These are phyloP conservation scores for Aspergillus glaucus DNA, from an alignment of 2,329 filamentous ascomycete species.

Conservation along the genomic window DNA sequence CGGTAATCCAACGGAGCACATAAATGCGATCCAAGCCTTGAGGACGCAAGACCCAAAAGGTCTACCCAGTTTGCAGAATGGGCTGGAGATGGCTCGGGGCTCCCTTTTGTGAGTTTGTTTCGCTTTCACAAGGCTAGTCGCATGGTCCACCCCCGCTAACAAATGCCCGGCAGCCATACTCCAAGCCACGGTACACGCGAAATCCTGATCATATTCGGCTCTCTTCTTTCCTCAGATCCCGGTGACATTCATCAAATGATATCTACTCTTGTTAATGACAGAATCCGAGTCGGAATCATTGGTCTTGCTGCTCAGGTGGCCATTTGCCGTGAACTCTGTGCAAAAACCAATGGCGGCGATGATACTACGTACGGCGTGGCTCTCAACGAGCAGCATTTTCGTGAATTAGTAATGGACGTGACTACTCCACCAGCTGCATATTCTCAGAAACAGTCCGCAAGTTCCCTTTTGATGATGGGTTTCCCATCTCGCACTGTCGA, in stretches of 20 bases:
- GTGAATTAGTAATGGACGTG: conserved; percentile 77
- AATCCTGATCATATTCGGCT: conserved; percentile 85
- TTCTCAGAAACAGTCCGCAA: conserved; percentile 46
- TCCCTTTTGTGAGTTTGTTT: conserved; percentile 63
- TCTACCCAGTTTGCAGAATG: conserved; percentile 82
- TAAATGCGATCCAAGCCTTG: conserved; percentile 65
- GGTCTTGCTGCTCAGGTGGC: conserved; percentile 87
- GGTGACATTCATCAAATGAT: conserved; percentile 94
- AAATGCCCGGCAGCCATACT: conserved; percentile 57
- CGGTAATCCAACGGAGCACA: conserved; percentile 84
- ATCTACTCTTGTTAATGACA: conserved; percentile 67
- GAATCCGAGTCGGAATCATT: conserved; percentile 81
- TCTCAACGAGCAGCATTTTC: conserved; percentile 79
- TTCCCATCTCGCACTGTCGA: conserved; percentile 84
- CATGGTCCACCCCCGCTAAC: neutral
- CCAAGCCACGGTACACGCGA: conserved; percentile 91
- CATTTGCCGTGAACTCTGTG: conserved; percentile 83
- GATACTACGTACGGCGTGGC: conserved; percentile 68
- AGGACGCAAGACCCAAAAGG: conserved; percentile 64
- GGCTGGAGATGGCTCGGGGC: conserved; percentile 88
- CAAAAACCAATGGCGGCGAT: conserved; percentile 78
- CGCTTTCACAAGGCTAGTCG: neutral
- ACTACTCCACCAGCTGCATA: conserved; percentile 86
- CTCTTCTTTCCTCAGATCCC: conserved; percentile 82
- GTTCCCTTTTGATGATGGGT: conserved; percentile 85